Conservation (phyloP, 345 rosid species). For the Arabidopsis suecica region DNA sequence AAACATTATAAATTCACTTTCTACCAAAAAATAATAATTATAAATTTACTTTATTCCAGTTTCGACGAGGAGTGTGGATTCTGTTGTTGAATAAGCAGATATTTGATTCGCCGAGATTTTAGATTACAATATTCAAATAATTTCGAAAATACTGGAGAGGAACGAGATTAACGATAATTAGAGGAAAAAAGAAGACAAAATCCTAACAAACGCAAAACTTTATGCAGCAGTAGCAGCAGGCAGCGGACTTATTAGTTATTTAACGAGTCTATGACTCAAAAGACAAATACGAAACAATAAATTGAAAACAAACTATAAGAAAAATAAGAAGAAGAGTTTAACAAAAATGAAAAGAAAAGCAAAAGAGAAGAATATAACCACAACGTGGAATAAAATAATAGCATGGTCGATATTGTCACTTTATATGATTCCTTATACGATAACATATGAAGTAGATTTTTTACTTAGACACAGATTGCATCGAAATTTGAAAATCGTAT, state of each 20-base stretch:
- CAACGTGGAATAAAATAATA: constrained; percentile 31
- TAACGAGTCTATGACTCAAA: constrained; percentile 29
- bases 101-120: constrained; percentile 11
- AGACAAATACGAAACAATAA: background rate
- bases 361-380: constrained; percentile 28
- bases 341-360: background rate
- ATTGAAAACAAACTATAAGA: background rate
- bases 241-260: constrained; percentile 26
- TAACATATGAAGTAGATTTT: constrained; percentile 5
- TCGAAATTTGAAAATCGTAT: background rate
- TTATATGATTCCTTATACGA: constrained; percentile 26
- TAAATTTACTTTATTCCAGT: background rate
- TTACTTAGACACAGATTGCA: background rate
- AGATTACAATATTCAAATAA: background rate
- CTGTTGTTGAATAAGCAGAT: constrained; percentile 32
- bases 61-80: constrained; percentile 40
- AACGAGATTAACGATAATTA: background rate
- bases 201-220: constrained; percentile 38
- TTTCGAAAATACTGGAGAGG: background rate
- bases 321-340: background rate
- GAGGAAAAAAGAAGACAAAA: background rate
- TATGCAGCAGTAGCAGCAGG: constrained; percentile 27
- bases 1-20: background rate
- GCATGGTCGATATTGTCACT: constrained; percentile 15
- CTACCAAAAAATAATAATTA: background rate